Base-by-base conservation (phyloP, 1,139 yeast genomes). In the Kodamaea sp. region DNA sequence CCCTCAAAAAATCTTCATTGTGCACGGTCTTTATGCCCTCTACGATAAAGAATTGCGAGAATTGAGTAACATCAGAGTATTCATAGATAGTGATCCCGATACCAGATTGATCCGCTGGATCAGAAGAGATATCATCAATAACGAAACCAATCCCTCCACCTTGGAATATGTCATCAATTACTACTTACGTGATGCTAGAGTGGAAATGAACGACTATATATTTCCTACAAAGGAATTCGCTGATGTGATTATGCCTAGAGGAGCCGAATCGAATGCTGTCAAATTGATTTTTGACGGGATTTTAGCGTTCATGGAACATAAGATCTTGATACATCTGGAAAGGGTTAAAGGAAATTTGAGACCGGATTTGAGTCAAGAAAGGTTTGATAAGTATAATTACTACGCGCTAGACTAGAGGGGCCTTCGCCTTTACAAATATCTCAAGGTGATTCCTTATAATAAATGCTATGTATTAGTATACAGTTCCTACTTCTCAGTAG, bases 1-100 rank as follows among this genome's bases (percentile, higher is more conserved):
- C 8, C 43, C 48, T 1, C 59, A 53, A 19, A 70, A 62, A 42
- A 66, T 86, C 7, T 59, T 80, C 9, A 61, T 89, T 8, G 74
- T 88, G 2, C 83, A 83, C 54, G 97, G 97, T 0, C 65, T 84
- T 22, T 89, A 89, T 53, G 94, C 96, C 0, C 66, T 90, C 25
- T 84, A 79, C 51, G 83, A 87, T 52, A 63, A 64, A 31, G 68
- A 66, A 21, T 57, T 90, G n/a, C 62, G 86, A 26, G 66, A 67
- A 4, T 47, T 73, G 53, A 80, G 92, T 0, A 70, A 78, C 3
- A 67, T 89, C 48, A 83, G 79, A 50, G 79, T 89, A 2, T 90
- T 83, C 51, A 71, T 89, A n/a, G 94, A 86, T 47, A 76, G 90
- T 44, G 97, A 90, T 55, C 79, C 94, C 1, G 97, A 90, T 55